Evolutionary conservation across 768 basidiomycete species (phyloP).

Genomic region (Naganishia friedmannii): DNA sequence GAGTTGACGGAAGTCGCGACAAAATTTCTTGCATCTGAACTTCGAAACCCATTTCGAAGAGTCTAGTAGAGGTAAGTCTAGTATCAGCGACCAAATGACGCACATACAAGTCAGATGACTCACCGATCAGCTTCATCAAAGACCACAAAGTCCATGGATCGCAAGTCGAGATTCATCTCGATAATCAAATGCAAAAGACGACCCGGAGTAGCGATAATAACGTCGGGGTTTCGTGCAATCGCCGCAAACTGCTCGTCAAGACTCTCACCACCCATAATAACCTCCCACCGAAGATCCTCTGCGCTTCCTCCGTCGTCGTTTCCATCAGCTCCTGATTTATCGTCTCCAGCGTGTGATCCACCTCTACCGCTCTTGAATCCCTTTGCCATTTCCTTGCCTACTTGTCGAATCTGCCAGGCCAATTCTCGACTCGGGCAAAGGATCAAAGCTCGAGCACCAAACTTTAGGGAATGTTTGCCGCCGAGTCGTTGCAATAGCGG

Average conservation of each 20-base stretch:
- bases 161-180: conserved; percentile 91
- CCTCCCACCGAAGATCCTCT: conserved; percentile 76
- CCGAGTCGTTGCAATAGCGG: conserved; percentile 84
- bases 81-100: background rate
- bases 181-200: conserved; percentile 93
- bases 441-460: conserved; percentile 82
- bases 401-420: conserved; percentile 86
- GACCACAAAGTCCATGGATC: conserved; percentile 80
- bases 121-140: conserved; percentile 94
- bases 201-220: conserved; percentile 96
- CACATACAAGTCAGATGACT: background rate
- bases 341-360: conserved; percentile 72
- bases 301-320: conserved; percentile 60
- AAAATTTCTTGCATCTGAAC: conserved; percentile 87
- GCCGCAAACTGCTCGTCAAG: conserved; percentile 94
- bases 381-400: conserved; percentile 87
- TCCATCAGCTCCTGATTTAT: conserved; percentile 54
- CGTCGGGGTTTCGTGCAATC: conserved; percentile 88
- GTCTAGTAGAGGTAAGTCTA: conserved; percentile 39
- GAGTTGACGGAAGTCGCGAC: conserved; percentile 74
- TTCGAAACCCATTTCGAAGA: conserved; percentile 98
- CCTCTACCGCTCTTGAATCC: conserved; percentile 63
- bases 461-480: conserved; percentile 71
- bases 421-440: conserved; percentile 89
- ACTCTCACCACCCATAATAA: conserved; percentile 92